phyloP scores from a whole-genome alignment of 2,329 filamentous ascomycete species.

The Lasiodiplodia sp. region DNA sequence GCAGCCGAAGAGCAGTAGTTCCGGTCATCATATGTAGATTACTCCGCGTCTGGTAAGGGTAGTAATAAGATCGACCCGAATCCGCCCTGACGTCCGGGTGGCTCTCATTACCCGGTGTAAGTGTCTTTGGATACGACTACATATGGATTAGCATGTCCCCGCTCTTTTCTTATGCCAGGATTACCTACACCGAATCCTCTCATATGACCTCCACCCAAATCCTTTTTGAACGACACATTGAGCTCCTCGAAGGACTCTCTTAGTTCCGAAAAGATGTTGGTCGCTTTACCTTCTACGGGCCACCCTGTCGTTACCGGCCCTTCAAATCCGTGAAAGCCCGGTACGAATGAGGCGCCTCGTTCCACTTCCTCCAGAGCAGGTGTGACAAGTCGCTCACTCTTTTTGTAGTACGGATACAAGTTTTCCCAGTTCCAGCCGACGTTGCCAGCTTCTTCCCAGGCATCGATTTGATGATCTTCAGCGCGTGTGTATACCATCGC shows the following conservation, averaged over 20 bases:
- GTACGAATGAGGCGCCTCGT: constrained; percentile 37
- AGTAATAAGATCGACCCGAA: constrained; percentile 58
- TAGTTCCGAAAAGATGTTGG: constrained; percentile 1
- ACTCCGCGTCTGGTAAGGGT: constrained; percentile 43
- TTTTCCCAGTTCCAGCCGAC: constrained; percentile 46
- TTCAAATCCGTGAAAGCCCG: constrained; percentile 34
- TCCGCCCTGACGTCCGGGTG: constrained; percentile 50
- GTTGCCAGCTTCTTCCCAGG: constrained; percentile 50
- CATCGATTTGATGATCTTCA: constrained; percentile 45
- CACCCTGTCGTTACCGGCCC: constrained; percentile 34
- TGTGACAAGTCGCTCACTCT: constrained; percentile 45
- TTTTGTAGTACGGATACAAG: constrained; percentile 45
- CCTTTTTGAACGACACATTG: constrained; percentile 37
- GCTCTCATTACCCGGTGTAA: neutral
- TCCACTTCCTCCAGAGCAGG: constrained; percentile 37
- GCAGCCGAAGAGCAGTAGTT: constrained; percentile 50
- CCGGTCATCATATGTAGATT: constrained; percentile 55
- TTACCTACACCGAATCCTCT: constrained; percentile 44
- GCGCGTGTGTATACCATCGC: constrained; percentile 45
- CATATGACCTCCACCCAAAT: constrained; percentile 36
- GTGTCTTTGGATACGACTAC: neutral
- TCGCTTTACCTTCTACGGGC: constrained; percentile 29
- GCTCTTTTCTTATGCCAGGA: constrained; percentile 51
- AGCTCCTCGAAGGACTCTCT: constrained; percentile 37
- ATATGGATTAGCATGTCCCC: constrained; percentile 22